These are phyloP conservation scores for Casuarina cunninghamiana DNA, from an alignment of 306 rosid species.

Conservation along the genomic window DNA sequence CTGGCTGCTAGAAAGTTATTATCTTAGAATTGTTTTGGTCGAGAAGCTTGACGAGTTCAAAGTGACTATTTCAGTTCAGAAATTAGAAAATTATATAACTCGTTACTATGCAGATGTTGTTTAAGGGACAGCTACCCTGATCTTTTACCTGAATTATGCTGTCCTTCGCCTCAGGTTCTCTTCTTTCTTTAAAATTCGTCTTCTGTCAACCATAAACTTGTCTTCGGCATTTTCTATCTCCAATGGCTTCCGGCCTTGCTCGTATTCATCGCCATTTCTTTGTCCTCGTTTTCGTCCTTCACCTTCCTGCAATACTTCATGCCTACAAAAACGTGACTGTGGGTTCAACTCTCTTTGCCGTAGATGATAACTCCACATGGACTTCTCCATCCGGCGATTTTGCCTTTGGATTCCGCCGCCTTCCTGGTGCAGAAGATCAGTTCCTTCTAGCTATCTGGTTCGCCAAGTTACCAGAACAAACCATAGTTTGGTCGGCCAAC, in stretches of 20 bases:
- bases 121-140: too few relatives aligned
- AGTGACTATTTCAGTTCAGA: too few relatives aligned
- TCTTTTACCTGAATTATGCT: too few relatives aligned
- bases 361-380: not conserved
- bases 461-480: not conserved
- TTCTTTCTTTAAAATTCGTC: not conserved
- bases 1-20: too few relatives aligned
- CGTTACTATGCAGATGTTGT: too few relatives aligned
- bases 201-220: not conserved
- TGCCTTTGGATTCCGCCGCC: not conserved
- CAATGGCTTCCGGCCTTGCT: not conserved
- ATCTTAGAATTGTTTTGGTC: too few relatives aligned
- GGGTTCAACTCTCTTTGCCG: not conserved
- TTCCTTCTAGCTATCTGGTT: slow-evolving; percentile 1
- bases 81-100: too few relatives aligned
- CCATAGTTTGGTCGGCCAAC: not conserved
- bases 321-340: not conserved
- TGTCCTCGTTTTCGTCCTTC: not conserved
- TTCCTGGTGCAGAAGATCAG: not conserved
- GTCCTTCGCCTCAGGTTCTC: too few relatives aligned
- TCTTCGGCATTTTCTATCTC: not conserved
- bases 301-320: too few relatives aligned
- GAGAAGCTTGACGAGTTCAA: too few relatives aligned
- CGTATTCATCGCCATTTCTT: not conserved
- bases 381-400: not conserved